Percentiles rank a stretch among this genome's conserved stretches.
Conservation (phyloP, 805 yeast species). For the Wickerhamomyces bisporus region DNA sequence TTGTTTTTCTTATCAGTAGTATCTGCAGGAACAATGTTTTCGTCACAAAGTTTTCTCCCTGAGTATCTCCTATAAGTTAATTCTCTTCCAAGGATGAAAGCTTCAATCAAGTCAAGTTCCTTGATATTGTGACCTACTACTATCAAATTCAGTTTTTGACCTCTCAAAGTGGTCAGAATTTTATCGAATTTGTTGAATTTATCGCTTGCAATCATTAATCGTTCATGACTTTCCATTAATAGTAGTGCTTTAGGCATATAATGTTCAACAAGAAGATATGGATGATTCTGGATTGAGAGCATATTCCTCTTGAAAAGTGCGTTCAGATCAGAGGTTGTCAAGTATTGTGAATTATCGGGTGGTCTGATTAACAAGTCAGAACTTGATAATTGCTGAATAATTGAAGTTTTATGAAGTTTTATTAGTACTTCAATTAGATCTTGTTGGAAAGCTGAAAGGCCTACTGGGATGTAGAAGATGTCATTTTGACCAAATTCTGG, state of each 20-base stretch:
- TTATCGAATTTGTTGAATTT: conserved; percentile 53
- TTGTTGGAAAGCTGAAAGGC: conserved; percentile 38
- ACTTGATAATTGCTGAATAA: conserved; percentile 18
- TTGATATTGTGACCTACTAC: conserved; percentile 58
- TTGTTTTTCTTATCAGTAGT: conserved; percentile 24
- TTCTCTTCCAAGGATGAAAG: conserved; percentile 66
- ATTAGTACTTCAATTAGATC: conserved; percentile 39
- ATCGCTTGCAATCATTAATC: conserved; percentile 49
- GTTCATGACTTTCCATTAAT: conserved; percentile 58
- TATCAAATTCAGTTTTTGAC: conserved; percentile 26
- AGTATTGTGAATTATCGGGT: background rate
- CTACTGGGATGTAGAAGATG: conserved; percentile 33
- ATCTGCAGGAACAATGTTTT: conserved; percentile 9
- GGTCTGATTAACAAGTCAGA: background rate
- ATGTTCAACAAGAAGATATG: conserved; percentile 69
- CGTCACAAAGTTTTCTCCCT: conserved; percentile 52
- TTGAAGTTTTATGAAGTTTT: conserved; percentile 34
- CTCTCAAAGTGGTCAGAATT: conserved; percentile 26
- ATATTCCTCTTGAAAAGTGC: conserved; percentile 41
- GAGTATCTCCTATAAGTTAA: conserved; percentile 63
- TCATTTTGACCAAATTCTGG: no score
- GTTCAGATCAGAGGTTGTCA: conserved; percentile 29
- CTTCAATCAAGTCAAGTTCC: conserved; percentile 76
- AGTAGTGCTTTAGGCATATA: conserved; percentile 67
- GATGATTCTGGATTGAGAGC: conserved; percentile 53